Percentiles rank a stretch among this genome's conserved stretches.
Evolutionary conservation across 768 basidiomycete species (phyloP).

Genomic region (Nidularia sp.): DNA sequence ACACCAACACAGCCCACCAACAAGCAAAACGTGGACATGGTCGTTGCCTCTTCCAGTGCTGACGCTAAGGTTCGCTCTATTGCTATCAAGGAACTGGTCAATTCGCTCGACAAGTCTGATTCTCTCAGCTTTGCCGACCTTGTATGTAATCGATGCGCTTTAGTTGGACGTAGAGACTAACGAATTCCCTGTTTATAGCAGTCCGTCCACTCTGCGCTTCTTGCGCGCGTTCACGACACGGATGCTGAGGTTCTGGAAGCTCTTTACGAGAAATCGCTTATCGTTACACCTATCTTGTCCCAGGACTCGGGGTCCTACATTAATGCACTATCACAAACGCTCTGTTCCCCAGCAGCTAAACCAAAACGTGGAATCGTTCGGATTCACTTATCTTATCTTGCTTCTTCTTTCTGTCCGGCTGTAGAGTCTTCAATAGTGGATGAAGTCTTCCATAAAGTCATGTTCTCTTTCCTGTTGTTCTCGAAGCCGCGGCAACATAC

Average conservation of each 20-base stretch:
- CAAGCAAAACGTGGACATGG: slow-evolving; percentile 29
- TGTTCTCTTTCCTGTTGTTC: slow-evolving; percentile 75
- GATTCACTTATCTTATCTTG: slow-evolving; percentile 55
- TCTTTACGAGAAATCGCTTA: slow-evolving; percentile 53
- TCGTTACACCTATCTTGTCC: slow-evolving; percentile 41
- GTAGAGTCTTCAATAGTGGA: slow-evolving; percentile 18
- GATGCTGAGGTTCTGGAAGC: slow-evolving; percentile 57
- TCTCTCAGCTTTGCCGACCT: slow-evolving; percentile 31
- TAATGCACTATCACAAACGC: slow-evolving; percentile 29
- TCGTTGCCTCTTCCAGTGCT: slow-evolving; percentile 57
- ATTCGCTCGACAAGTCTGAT: slow-evolving; percentile 20
- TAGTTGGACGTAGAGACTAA: too few relatives aligned
- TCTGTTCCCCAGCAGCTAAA: slow-evolving; percentile 33
- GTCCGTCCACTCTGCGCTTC: slow-evolving; percentile 50
- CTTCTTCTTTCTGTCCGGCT: slow-evolving; percentile 34
- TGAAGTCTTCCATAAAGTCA: slow-evolving; percentile 41
- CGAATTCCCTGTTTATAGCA: background rate
- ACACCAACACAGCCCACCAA: slow-evolving; percentile 3
- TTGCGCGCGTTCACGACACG: slow-evolving; percentile 67
- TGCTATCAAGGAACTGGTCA: slow-evolving; percentile 57
- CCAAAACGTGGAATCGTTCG: slow-evolving; percentile 49
- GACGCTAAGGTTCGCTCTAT: slow-evolving; percentile 55
- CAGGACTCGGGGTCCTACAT: slow-evolving; percentile 42
- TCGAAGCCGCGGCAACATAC: slow-evolving; percentile 70
- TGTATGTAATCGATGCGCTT: slow-evolving; percentile 23